Conservation (phyloP, 371 early-diverging fungal genomes). For the Chytridiales sp. region DNA sequence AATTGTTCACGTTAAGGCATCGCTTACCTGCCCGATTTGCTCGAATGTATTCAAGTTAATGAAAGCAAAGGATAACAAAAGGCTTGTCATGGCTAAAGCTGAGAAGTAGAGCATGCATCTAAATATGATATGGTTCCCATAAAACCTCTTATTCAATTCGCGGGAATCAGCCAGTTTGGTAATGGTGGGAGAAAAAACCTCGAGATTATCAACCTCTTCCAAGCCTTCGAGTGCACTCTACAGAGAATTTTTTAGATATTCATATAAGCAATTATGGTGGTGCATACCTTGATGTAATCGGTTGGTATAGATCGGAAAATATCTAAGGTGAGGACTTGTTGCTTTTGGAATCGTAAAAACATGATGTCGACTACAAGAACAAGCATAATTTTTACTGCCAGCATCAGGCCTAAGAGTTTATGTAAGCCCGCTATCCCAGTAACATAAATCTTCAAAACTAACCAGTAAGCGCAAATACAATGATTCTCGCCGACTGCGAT, state of each 20-base stretch:
- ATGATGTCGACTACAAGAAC: conserved; percentile 1
- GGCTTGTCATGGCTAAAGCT: no score
- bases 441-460: no score
- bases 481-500: no score
- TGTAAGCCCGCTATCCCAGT: neutral
- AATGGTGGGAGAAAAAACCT: conserved; percentile 12
- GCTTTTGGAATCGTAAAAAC: conserved; percentile 1
- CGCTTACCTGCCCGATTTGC: no score
- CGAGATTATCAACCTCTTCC: neutral
- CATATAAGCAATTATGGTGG: neutral
- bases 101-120: no score
- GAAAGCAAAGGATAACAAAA: no score
- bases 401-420: neutral
- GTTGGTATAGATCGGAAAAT: conserved; percentile 13
- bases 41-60: no score
- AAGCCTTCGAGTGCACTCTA: neutral
- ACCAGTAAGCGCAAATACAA: no score
- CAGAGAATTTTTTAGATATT: conserved; percentile 3
- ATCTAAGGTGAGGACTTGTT: conserved; percentile 4
- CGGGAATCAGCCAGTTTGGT: conserved; percentile 5
- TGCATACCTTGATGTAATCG: neutral
- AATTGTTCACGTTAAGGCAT: no score
- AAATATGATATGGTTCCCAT: neutral
- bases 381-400: neutral
- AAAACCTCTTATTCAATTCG: no score